A percentile compares a stretch with the other conserved stretches of the same genome.
These are phyloP conservation scores for Boletus sp. DNA, from an alignment of 768 basidiomycete genomes.

Conservation along the genomic window DNA sequence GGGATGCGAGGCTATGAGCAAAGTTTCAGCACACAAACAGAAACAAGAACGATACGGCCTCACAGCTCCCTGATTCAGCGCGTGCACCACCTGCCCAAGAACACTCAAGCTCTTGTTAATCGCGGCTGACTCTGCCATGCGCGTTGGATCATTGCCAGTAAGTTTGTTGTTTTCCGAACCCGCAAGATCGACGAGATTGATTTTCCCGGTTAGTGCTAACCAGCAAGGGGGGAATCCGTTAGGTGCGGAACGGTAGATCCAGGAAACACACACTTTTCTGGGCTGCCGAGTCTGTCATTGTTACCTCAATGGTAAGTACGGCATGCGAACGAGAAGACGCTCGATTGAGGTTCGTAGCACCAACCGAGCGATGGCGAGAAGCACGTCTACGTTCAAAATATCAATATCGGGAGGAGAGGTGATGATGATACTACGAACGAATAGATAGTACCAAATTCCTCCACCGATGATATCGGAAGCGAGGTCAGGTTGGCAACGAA, in stretches of 20 bases:
- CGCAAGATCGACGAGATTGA: conserved; percentile 85
- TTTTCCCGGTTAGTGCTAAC: conserved; percentile 67
- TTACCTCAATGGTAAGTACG: conserved; percentile 71
- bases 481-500: conserved; percentile 51
- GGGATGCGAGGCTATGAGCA: conserved; percentile 66
- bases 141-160: conserved; percentile 82
- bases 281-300: conserved; percentile 48
- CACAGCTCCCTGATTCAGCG: conserved; percentile 69
- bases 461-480: conserved; percentile 35
- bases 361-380: conserved; percentile 75
- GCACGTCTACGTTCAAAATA: conserved; percentile 48
- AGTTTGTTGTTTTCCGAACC: conserved; percentile 92
- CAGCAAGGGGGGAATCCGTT: neutral
- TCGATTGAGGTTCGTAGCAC: conserved; percentile 81
- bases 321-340: conserved; percentile 89
- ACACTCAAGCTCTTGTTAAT: conserved; percentile 90
- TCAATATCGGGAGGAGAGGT: neutral
- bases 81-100: conserved; percentile 84
- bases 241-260: neutral
- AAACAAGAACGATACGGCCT: conserved; percentile 17
- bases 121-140: conserved; percentile 84
- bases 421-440: conserved; percentile 34
- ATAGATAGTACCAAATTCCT: conserved; percentile 49
- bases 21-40: conserved; percentile 4
- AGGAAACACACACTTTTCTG: conserved; percentile 47